These are phyloP conservation scores for Penicillium oxalicum DNA, from an alignment of 2,329 filamentous ascomycete genomes.

Conservation along the genomic window DNA sequence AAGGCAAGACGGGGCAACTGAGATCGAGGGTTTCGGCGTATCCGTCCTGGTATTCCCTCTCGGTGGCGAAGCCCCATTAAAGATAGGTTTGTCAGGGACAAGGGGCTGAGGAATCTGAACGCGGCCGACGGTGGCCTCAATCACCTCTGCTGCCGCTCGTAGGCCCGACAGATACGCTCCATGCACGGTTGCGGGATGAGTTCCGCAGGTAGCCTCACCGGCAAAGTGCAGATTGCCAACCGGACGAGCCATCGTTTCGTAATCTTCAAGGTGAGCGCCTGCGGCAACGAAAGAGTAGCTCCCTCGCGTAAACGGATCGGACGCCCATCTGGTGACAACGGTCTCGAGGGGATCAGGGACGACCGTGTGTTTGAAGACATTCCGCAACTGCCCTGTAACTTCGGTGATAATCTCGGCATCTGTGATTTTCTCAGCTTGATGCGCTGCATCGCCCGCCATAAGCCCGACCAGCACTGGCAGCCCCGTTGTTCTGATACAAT, in stretches of 20 bases:
- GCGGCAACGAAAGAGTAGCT: slow-evolving; percentile 94
- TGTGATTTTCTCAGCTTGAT: slow-evolving; percentile 71
- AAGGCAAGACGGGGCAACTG: slow-evolving; percentile 5
- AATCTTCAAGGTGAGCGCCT: slow-evolving; percentile 75
- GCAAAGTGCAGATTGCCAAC: slow-evolving; percentile 90
- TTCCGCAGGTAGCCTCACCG: slow-evolving; percentile 91
- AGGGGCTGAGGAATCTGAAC: slow-evolving; percentile 72
- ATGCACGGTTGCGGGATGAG: slow-evolving; percentile 93
- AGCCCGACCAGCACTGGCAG: slow-evolving; percentile 81
- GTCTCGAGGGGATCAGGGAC: slow-evolving; percentile 78
- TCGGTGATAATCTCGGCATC: slow-evolving; percentile 73
- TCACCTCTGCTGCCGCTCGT: slow-evolving; percentile 78
- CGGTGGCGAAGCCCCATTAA: slow-evolving; percentile 24
- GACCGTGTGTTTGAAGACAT: slow-evolving; percentile 58
- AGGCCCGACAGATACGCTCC: slow-evolving; percentile 92
- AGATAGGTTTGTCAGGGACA: slow-evolving; percentile 55
- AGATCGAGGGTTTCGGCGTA: slow-evolving; percentile 21
- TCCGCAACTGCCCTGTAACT: slow-evolving; percentile 69
- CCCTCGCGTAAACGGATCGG: slow-evolving; percentile 83
- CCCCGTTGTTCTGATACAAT: slow-evolving; percentile 83
- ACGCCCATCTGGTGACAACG: slow-evolving; percentile 87
- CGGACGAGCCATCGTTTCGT: slow-evolving; percentile 79
- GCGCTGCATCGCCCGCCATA: slow-evolving; percentile 92
- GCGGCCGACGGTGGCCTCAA: slow-evolving; percentile 73
- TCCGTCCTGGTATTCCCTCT: slow-evolving; percentile 6